Evolutionary conservation across 2,329 filamentous ascomycete species (phyloP).

Genomic region (Colletotrichum lindemuthianum): DNA sequence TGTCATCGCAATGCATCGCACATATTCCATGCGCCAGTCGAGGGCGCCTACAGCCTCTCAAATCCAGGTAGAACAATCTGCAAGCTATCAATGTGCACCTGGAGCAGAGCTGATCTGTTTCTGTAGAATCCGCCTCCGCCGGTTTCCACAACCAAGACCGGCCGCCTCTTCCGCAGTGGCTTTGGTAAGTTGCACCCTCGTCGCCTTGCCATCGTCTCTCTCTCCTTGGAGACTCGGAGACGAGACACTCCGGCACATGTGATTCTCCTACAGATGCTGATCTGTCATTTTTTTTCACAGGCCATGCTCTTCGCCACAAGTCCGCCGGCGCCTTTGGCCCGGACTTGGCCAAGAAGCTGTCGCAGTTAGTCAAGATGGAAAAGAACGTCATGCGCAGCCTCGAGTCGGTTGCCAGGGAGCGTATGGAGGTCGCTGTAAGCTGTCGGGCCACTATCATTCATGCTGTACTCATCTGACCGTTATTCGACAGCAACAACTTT

Average conservation of each 20-base stretch:
- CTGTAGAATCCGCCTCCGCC: slow-evolving; percentile 92
- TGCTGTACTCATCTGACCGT: slow-evolving; percentile 17
- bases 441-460: neutral
- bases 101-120: slow-evolving; percentile 5
- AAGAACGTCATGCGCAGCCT: slow-evolving; percentile 99
- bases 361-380: slow-evolving; percentile 99
- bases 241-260: neutral
- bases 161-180: slow-evolving; percentile 85
- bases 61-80: slow-evolving; percentile 58
- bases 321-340: slow-evolving; percentile 81
- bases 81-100: too few species aligned
- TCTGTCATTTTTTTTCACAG: slow-evolving; percentile 45
- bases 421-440: slow-evolving; percentile 97
- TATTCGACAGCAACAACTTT: slow-evolving; percentile 87
- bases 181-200: slow-evolving; percentile 74
- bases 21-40: slow-evolving; percentile 98
- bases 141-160: slow-evolving; percentile 88
- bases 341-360: slow-evolving; percentile 96
- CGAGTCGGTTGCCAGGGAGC: slow-evolving; percentile 92
- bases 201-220: neutral
- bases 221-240: neutral
- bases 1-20: slow-evolving; percentile 83
- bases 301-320: slow-evolving; percentile 77
- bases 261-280: slow-evolving; percentile 31
- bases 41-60: slow-evolving; percentile 93